A percentile compares a stretch with the other conserved stretches of the same genome.
These are phyloP conservation scores for Podaxis sp. DNA, from an alignment of 768 basidiomycete species.

Conservation along the genomic window DNA sequence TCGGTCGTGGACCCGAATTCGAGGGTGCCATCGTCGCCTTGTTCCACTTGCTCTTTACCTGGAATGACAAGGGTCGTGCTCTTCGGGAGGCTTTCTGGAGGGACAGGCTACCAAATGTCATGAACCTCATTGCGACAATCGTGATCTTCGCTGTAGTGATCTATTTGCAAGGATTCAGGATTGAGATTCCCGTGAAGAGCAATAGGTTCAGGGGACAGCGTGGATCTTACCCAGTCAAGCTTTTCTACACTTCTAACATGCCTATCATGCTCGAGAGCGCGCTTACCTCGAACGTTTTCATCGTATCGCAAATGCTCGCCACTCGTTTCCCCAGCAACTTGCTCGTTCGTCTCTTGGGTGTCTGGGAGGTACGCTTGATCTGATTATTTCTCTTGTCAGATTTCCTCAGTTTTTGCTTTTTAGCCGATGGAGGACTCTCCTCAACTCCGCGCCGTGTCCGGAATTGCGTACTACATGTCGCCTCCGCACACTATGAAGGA, in stretches of 20 bases:
- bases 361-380: conserved; percentile 85
- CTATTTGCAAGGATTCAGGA: conserved; percentile 98
- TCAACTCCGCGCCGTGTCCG: conserved; percentile 86
- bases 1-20: conserved; percentile 96
- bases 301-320: conserved; percentile 94
- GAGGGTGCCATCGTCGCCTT: conserved; percentile 95
- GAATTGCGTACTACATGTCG: conserved; percentile 97
- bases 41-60: conserved; percentile 97
- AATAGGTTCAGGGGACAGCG: conserved; percentile 96
- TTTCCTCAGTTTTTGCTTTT: not conserved
- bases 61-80: conserved; percentile 97
- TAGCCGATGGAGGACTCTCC: conserved; percentile 94
- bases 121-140: conserved; percentile 94
- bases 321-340: conserved; percentile 89
- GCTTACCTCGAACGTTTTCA: conserved; percentile 91
- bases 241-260: conserved; percentile 99
- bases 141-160: conserved; percentile 94
- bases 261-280: conserved; percentile 99
- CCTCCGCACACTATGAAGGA: conserved; percentile 92
- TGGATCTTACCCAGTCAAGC: conserved; percentile 93
- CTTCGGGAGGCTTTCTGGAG: conserved; percentile 98
- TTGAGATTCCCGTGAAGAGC: conserved; percentile 98
- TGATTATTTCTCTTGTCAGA: not conserved
- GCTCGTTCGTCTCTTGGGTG: conserved; percentile 85
- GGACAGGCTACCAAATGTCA: conserved; percentile 93